phyloP scores from a whole-genome alignment of 176 grass and related monocot genomes.

The Avena eriantha region DNA sequence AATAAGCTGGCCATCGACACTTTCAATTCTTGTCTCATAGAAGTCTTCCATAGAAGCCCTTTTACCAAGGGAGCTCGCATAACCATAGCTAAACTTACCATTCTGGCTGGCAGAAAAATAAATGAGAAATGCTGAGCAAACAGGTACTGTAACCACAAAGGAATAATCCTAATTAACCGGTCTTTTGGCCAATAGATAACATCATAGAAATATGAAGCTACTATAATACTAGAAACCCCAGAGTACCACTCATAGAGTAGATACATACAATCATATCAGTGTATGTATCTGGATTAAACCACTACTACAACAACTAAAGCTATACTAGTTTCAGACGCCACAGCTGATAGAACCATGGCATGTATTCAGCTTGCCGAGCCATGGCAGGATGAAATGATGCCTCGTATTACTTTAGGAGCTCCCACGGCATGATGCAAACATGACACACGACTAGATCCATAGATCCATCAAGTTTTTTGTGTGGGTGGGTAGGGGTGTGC shows the following conservation, averaged over 20 bases:
- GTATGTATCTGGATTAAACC: neutral
- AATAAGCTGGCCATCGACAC: constrained; percentile 61
- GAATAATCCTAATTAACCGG: neutral
- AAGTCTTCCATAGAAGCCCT: constrained; percentile 73
- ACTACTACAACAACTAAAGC: neutral
- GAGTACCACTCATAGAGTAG: neutral
- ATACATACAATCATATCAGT: neutral
- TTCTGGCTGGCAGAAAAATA: constrained; percentile 62
- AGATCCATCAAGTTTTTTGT: neutral
- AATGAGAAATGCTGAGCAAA: constrained; percentile 48
- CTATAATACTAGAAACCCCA: neutral
- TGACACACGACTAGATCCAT: neutral
- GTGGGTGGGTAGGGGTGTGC: neutral
- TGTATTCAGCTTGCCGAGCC: neutral
- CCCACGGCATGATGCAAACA: neutral
- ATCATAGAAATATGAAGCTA: constrained; percentile 8
- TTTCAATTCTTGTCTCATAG: constrained; percentile 69
- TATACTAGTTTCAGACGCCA: neutral
- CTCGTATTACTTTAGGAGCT: neutral
- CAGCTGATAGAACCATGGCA: neutral
- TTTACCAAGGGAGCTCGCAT: constrained; percentile 66
- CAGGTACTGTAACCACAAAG: neutral
- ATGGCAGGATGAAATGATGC: neutral
- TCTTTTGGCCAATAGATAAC: neutral
- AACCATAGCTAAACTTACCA: constrained; percentile 64